A percentile compares a stretch with the other conserved stretches of the same genome.
Evolutionary conservation across 345 rosid species (phyloP).

Genomic region (Ceriops decandra): DNA sequence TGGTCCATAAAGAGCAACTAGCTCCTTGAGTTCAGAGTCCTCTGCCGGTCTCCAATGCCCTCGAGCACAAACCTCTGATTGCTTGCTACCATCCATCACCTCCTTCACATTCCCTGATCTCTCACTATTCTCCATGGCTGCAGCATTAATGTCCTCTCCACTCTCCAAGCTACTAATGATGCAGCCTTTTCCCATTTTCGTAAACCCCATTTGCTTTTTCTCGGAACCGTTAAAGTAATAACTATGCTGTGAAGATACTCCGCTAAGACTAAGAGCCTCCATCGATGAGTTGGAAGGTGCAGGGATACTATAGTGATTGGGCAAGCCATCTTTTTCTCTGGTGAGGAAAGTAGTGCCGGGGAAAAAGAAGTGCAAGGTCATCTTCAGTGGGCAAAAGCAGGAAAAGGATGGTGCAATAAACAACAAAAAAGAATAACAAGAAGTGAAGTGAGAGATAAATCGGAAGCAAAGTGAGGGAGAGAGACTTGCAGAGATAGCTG

Average conservation of each 20-base stretch:
- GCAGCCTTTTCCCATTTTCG: constrained; percentile 20
- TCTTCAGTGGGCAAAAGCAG: constrained; percentile 24
- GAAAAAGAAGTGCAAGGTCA: constrained; percentile 33
- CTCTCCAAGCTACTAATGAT: constrained; percentile 17
- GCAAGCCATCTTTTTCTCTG: constrained; percentile 13
- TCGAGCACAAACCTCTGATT: constrained; percentile 29
- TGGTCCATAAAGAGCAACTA: constrained; percentile 42
- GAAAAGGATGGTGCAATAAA: constrained; percentile 15
- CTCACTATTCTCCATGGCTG: constrained; percentile 3
- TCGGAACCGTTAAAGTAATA: neutral
- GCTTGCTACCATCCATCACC: constrained; percentile 1
- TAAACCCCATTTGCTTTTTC: constrained; percentile 20
- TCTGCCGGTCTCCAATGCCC: constrained; percentile 48
- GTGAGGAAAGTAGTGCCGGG: constrained; percentile 22
- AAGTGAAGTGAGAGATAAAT: neutral
- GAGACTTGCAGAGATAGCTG: neutral
- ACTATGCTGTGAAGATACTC: neutral
- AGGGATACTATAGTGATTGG: constrained; percentile 3
- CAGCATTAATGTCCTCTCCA: constrained; percentile 25
- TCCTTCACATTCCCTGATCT: constrained; percentile 7
- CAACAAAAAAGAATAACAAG: constrained; percentile 4
- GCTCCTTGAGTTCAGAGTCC: constrained; percentile 41
- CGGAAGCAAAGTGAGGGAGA: neutral
- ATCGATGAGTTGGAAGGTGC: constrained; percentile 18
- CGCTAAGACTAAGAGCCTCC: constrained; percentile 20